Evolutionary conservation across 495 filamentous ascomycete genomes (phyloP), one percentile per base, ranked within the genome.

Genomic region (Aspergillus coremiiformis): DNA sequence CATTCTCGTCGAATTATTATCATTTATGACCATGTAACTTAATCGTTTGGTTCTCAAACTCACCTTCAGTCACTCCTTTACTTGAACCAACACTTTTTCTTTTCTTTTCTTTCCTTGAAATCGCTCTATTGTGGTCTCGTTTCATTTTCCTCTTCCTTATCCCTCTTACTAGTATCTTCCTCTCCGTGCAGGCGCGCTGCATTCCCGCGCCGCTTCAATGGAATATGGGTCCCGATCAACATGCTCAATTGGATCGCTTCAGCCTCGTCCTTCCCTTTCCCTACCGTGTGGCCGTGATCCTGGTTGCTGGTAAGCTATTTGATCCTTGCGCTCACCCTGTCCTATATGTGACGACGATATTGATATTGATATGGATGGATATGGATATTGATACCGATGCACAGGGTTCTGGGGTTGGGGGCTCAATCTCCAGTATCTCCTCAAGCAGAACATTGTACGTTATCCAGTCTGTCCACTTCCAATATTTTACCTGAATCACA

Each of bases 341-440:
- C 10, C 21, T 19, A 15, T 24, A 8, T 37, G 27, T 8, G 15
- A 35, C 23, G 23, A 29, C 32, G 15, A 29, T 60, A 54, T 54
- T 57, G 47, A 44, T 54, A 58, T 45, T 30, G 35, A 48, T 15
- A 23, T 49, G n/a, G n/a, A n/a, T n/a, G n/a, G n/a, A n/a, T n/a
- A n/a, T n/a, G n/a, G 19, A 32, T 60, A 53, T 53, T 58, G 47
- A 44, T 55, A 58, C 43, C 26, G 33, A 47, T 15, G 24, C 49
- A 41, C 56, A 93, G 89, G 87, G 54, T 82, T 94, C 58, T 95
- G 90, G 90, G 89, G 85, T 58, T 96, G 89, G 89, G 90, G 83
- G 46, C 58, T 84, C 51, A 95, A 93, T 70, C 79, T 95, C 19
- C 88, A 95, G 46, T 90, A 85, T 67, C 79, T 96, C 32, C 73